phyloP scores from a whole-genome alignment of 176 grass and related monocot species.

The Puya raimondii region DNA sequence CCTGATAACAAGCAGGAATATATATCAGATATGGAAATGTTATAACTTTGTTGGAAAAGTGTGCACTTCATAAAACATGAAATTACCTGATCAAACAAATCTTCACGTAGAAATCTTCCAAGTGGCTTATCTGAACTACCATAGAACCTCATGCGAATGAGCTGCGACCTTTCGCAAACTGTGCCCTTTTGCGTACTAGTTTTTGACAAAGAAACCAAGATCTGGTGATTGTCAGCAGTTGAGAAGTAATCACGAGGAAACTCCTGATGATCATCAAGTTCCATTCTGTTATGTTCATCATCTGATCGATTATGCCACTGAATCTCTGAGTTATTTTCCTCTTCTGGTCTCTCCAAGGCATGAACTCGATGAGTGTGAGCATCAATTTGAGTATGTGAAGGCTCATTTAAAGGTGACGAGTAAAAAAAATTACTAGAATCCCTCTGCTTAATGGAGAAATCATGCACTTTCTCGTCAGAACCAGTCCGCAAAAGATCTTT shows the following conservation, averaged over 20 bases:
- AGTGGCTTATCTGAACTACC: conserved; percentile 88
- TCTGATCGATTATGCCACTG: conserved; percentile 31
- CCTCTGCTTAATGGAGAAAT: conserved; percentile 14
- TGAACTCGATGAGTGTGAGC: conserved; percentile 11
- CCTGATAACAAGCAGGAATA: conserved; percentile 34
- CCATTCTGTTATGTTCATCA: conserved; percentile 41
- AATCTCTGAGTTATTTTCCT: conserved; percentile 42
- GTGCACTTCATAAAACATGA: neutral
- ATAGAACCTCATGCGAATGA: conserved; percentile 89
- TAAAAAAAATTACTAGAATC: conserved; percentile 11
- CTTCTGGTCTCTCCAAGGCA: conserved; percentile 14
- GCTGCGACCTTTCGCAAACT: conserved; percentile 45
- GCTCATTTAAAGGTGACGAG: conserved; percentile 9
- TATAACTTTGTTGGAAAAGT: neutral
- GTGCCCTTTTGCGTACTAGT: conserved; percentile 54
- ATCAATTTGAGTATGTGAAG: conserved; percentile 3
- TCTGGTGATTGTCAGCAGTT: conserved; percentile 55
- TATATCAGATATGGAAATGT: neutral
- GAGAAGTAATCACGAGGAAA: conserved; percentile 41
- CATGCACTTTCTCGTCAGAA: conserved; percentile 28
- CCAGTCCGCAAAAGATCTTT: conserved; percentile 16
- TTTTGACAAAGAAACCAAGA: conserved; percentile 76
- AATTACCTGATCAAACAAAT: conserved; percentile 85
- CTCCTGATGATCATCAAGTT: conserved; percentile 25
- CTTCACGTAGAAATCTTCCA: conserved; percentile 73